Base-by-base conservation (phyloP, 2,329 filamentous ascomycete genomes). In the Thermothelomyces thermophilus region DNA sequence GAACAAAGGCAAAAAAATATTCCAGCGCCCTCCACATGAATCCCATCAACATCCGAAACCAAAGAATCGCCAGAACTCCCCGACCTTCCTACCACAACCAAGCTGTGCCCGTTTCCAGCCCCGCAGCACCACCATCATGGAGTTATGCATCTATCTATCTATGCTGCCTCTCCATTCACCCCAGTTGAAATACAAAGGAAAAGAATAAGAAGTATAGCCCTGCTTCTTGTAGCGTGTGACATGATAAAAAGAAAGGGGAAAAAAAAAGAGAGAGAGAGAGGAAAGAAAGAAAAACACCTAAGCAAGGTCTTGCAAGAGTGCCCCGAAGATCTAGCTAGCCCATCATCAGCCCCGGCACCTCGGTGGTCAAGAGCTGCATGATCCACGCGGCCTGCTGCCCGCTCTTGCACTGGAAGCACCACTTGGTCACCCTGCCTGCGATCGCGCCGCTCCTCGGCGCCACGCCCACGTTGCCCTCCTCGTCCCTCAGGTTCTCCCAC, bases 401-500 rank as follows among this genome's bases (percentile, higher is more conserved):
- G 36, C 70, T 79, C 40, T 69, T 69, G 55, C 76, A 80, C 65
- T 82, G 78, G 66, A 82, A 81, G 58, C 79, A 82, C 79, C 79
- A 82, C 66, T 81, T 82, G 60, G 74, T 79, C 49, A 82, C 76
- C 53, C 71, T 75, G 19, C 79, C 78, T 8, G 71, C 70, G 5
- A 76, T 70, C 20, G 70, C 71, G 6, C 77, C 77, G 19, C 69
- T 74, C 44, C 72, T 70, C 2, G 77, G 76, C 36, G 69, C 77
- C 16, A 71, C 66, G 22, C 77, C 77, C 10, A 74, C 70, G 35
- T 75, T 72, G 20, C 79, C 79, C 20, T 79, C 73, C 55, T 79
- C 79, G 55, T 83, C 79, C 42, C 82, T 82, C 58, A 84, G 71
- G 56, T 88, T 83, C 65, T 93, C 86, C 82, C 89, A 93, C 31